These are phyloP conservation scores for Calocera cornea DNA, from an alignment of 768 basidiomycete genomes.

Conservation along the genomic window DNA sequence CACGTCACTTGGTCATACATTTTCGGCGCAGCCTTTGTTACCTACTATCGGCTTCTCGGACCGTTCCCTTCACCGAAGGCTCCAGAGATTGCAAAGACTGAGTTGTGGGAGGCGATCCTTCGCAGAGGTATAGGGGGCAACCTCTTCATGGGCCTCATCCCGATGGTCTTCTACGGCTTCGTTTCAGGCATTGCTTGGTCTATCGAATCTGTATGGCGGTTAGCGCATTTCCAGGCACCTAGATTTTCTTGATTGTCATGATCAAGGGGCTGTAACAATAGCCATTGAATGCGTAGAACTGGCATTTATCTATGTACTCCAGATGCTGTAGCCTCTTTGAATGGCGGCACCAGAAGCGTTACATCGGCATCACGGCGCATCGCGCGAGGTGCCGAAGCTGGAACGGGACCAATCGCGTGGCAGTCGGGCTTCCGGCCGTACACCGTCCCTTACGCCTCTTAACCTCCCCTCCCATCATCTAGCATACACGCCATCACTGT, in stretches of 20 bases:
- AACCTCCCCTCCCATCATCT: background rate
- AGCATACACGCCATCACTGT: background rate
- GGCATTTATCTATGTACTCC: background rate
- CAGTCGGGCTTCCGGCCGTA: background rate
- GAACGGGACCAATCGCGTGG: constrained; percentile 3
- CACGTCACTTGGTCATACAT: constrained; percentile 31
- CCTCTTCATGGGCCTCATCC: constrained; percentile 43
- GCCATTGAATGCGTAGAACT: background rate
- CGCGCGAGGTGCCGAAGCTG: background rate
- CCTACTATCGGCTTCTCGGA: constrained; percentile 44
- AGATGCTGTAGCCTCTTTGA: background rate
- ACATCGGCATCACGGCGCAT: background rate
- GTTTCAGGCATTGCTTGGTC: constrained; percentile 18
- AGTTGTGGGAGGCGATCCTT: constrained; percentile 47
- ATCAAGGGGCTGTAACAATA: background rate
- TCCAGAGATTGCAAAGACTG: constrained; percentile 35
- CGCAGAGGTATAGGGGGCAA: constrained; percentile 44
- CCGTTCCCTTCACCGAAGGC: constrained; percentile 35
- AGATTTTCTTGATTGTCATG: background rate
- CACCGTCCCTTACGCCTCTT: background rate
- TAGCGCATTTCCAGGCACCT: background rate
- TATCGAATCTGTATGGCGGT: constrained; percentile 11
- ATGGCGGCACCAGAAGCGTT: background rate
- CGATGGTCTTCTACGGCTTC: constrained; percentile 34
- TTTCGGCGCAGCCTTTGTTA: constrained; percentile 45